A percentile compares a stretch with the other conserved stretches of the same genome.
phyloP scores from a whole-genome alignment of 495 filamentous ascomycete genomes.

The Lepraria neglecta region DNA sequence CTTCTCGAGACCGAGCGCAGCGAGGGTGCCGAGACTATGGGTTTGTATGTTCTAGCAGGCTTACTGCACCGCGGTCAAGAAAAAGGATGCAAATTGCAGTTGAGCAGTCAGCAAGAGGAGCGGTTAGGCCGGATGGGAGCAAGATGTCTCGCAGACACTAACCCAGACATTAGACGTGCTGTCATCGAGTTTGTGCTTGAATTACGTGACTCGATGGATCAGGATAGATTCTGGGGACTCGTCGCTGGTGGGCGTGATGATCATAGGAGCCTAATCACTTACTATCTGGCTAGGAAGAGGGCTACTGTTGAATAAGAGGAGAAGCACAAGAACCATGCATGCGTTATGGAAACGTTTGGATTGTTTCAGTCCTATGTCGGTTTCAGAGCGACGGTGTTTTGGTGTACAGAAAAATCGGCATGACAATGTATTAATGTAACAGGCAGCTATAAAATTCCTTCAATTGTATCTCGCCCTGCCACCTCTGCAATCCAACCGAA shows the following conservation, averaged over 20 bases:
- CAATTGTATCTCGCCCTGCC: not conserved
- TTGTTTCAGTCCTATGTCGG: too few species aligned
- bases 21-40: constrained; percentile 42
- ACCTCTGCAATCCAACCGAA: too few species aligned
- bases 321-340: too few species aligned
- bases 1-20: constrained; percentile 38
- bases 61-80: constrained; percentile 37
- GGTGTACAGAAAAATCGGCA: not conserved
- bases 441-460: not conserved
- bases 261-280: constrained; percentile 70
- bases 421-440: not conserved
- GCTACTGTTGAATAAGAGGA: constrained; percentile 16
- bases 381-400: too few species aligned
- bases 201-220: constrained; percentile 61
- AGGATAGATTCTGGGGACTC: constrained; percentile 58
- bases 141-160: constrained; percentile 58
- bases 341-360: too few species aligned
- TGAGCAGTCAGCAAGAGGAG: constrained; percentile 22
- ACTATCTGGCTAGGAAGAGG: constrained; percentile 62
- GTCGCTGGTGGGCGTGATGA: constrained; percentile 58
- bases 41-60: constrained; percentile 51
- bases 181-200: constrained; percentile 70
- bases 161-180: constrained; percentile 72
- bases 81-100: constrained; percentile 9
- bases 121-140: constrained; percentile 51